Percentiles rank a stretch among this genome's conserved stretches.
phyloP scores from a whole-genome alignment of 1,139 yeast species.

The Magnusiomyces sp. region DNA sequence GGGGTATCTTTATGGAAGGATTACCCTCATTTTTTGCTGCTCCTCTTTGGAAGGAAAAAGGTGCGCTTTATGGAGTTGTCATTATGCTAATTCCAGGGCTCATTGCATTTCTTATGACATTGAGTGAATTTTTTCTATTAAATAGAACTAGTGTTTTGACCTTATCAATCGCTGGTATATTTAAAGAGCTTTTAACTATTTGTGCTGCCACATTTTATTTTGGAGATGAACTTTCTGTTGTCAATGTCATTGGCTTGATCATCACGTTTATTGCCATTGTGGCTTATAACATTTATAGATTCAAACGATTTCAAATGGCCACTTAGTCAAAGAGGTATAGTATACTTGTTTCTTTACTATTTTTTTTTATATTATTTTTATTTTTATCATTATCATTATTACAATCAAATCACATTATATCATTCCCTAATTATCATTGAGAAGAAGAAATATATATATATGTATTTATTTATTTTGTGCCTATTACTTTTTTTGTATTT shows the following conservation, averaged over 20 bases:
- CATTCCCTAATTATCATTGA: neutral
- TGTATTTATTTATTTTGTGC: neutral
- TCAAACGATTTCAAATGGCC: no score
- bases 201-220: conserved; percentile 60
- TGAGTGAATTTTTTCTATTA: conserved; percentile 77
- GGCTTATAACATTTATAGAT: conserved; percentile 53
- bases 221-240: conserved; percentile 58
- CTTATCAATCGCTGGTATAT: conserved; percentile 81
- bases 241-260: conserved; percentile 68
- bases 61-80: conserved; percentile 45
- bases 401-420: neutral
- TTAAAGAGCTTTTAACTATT: conserved; percentile 83
- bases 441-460: neutral
- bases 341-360: no score
- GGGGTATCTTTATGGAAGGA: conserved; percentile 64
- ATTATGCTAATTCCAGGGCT: conserved; percentile 73
- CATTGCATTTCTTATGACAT: conserved; percentile 82
- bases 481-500: no score
- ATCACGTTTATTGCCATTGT: conserved; percentile 71
- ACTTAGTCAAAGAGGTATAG: no score
- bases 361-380: neutral
- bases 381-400: neutral
- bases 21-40: conserved; percentile 44
- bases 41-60: conserved; percentile 55
- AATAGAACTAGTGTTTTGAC: conserved; percentile 82